phyloP scores from a whole-genome alignment of 1,139 yeast species.

The Taphrina wiesneri region DNA sequence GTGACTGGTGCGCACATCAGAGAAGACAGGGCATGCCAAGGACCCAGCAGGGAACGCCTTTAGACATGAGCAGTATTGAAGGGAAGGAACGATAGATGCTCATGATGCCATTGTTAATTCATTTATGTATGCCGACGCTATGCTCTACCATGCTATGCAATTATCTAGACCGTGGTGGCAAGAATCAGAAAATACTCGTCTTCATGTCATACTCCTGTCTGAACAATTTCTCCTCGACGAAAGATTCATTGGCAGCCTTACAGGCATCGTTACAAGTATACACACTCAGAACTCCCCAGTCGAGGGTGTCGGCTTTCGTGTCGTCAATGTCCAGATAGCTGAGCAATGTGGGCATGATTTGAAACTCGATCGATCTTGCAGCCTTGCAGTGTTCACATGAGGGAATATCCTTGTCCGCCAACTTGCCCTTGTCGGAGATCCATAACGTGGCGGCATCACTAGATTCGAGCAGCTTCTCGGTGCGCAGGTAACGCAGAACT shows the following conservation, averaged over 20 bases:
- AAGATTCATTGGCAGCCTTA: constrained; percentile 17
- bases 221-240: constrained; percentile 21
- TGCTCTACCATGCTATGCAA: background rate
- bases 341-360: constrained; percentile 34
- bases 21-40: no score
- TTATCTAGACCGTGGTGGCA: background rate
- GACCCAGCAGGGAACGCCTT: background rate
- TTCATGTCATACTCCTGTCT: constrained; percentile 31
- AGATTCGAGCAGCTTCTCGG: constrained; percentile 10
- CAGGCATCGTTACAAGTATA: constrained; percentile 35
- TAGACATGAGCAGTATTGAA: no score
- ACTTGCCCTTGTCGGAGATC: constrained; percentile 30
- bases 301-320: constrained; percentile 27
- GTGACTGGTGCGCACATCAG: no score
- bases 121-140: background rate
- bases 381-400: constrained; percentile 29
- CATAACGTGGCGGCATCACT: constrained; percentile 28
- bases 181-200: constrained; percentile 22
- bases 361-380: constrained; percentile 33
- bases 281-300: constrained; percentile 34
- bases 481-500: constrained; percentile 32
- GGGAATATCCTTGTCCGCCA: constrained; percentile 33
- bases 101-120: background rate
- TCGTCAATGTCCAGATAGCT: constrained; percentile 31
- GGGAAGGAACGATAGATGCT: background rate